Percentiles rank a stretch among this genome's conserved stretches.
phyloP scores from a whole-genome alignment of 2,329 filamentous ascomycete genomes.

The Setomelanomma holmii region DNA sequence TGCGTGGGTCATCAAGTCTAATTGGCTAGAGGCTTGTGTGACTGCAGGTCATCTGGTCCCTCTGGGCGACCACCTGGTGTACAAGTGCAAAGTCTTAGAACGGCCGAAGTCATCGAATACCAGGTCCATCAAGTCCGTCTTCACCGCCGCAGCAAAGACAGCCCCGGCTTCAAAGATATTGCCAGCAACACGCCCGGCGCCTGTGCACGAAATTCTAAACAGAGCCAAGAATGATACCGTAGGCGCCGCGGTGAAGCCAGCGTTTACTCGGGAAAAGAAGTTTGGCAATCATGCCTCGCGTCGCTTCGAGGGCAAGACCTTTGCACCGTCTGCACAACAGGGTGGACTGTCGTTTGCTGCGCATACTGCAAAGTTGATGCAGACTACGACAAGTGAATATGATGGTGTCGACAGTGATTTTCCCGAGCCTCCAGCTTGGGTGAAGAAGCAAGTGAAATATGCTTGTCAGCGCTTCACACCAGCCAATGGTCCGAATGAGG shows the following conservation, averaged over 20 bases:
- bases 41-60: constrained; percentile 53
- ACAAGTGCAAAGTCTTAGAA: constrained; percentile 56
- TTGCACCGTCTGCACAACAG: constrained; percentile 30
- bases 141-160: constrained; percentile 11
- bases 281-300: constrained; percentile 29
- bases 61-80: constrained; percentile 59
- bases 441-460: constrained; percentile 69
- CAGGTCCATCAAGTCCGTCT: constrained; percentile 26
- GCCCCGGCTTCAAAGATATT: constrained; percentile 25
- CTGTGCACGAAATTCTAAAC: constrained; percentile 54
- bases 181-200: constrained; percentile 27
- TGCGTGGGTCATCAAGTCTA: constrained; percentile 60
- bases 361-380: constrained; percentile 57
- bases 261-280: constrained; percentile 16
- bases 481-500: constrained; percentile 71
- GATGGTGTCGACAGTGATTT: constrained; percentile 63
- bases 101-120: constrained; percentile 38
- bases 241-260: constrained; percentile 15
- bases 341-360: constrained; percentile 16
- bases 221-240: constrained; percentile 60
- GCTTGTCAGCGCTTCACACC: constrained; percentile 83
- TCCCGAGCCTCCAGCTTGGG: constrained; percentile 75
- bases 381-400: constrained; percentile 79
- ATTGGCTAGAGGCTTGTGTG: constrained; percentile 62
- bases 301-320: constrained; percentile 43